Conservation (phyloP, 768 basidiomycete genomes). For the Podaxis sp. region DNA sequence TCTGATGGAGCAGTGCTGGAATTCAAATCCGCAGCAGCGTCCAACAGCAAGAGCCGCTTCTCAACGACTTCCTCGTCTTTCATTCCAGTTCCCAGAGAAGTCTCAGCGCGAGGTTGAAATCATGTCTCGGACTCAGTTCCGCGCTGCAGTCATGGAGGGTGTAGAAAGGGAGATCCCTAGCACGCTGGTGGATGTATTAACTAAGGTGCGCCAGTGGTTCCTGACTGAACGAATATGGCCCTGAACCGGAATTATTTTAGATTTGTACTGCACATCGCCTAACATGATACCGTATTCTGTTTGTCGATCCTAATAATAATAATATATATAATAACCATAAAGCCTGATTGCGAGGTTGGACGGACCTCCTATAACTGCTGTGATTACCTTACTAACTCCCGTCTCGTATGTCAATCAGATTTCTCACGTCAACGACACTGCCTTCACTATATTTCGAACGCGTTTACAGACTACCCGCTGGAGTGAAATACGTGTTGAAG, state of each 20-base stretch:
- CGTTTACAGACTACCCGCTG: no score
- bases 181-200: not conserved
- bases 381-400: no score
- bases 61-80: not conserved
- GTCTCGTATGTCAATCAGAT: no score
- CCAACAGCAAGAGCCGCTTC: slow-evolving; percentile 17
- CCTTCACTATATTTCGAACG: no score
- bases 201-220: not conserved
- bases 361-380: no score
- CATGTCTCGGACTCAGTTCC: not conserved
- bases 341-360: no score
- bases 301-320: no score
- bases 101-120: not conserved
- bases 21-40: slow-evolving; percentile 17
- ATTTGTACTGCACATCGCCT: not conserved
- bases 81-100: no score
- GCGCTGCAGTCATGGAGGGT: not conserved
- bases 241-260: not conserved
- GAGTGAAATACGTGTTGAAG: no score
- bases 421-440: no score
- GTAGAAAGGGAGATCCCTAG: not conserved
- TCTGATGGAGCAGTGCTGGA: slow-evolving; percentile 27
- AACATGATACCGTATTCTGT: not conserved
- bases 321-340: no score
- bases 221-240: not conserved